Conservation (phyloP, 1,139 yeast genomes). For the Kodamaea fungicola region DNA sequence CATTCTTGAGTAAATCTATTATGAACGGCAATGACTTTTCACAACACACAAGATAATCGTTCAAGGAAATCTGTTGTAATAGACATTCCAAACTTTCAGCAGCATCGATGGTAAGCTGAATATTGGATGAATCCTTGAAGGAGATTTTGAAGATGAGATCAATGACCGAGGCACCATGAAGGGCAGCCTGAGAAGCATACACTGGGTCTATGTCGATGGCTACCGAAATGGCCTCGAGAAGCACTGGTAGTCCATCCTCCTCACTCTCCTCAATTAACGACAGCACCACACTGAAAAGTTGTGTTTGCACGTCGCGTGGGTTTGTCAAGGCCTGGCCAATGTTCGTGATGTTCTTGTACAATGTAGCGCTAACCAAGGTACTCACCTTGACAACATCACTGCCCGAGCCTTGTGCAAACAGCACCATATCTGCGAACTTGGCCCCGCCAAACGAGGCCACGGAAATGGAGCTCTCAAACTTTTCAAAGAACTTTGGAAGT, state of each 20-base stretch:
- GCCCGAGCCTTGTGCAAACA: slow-evolving; percentile 21
- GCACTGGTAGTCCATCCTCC: slow-evolving; percentile 75
- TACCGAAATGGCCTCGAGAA: slow-evolving; percentile 66
- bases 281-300: slow-evolving; percentile 26
- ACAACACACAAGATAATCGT: slow-evolving; percentile 47
- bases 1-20: slow-evolving; percentile 31
- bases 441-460: slow-evolving; percentile 35
- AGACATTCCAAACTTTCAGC: slow-evolving; percentile 57
- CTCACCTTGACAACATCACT: slow-evolving; percentile 39
- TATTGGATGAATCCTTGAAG: slow-evolving; percentile 70
- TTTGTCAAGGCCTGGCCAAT: slow-evolving; percentile 20
- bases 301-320: slow-evolving; percentile 20
- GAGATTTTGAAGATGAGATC: slow-evolving; percentile 62
- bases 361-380: slow-evolving; percentile 51
- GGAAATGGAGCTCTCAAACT: slow-evolving; percentile 36
- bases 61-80: slow-evolving; percentile 43
- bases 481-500: slow-evolving; percentile 56
- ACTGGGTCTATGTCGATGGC: slow-evolving; percentile 46
- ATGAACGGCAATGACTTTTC: slow-evolving; percentile 54
- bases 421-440: slow-evolving; percentile 35
- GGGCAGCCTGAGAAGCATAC: slow-evolving; percentile 27
- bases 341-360: slow-evolving; percentile 48
- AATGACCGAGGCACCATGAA: slow-evolving; percentile 30
- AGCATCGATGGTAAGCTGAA: slow-evolving; percentile 65
- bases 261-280: slow-evolving; percentile 61